phyloP scores from a whole-genome alignment of 2,329 filamentous ascomycete species.

The Chalaropsis ovoidea region DNA sequence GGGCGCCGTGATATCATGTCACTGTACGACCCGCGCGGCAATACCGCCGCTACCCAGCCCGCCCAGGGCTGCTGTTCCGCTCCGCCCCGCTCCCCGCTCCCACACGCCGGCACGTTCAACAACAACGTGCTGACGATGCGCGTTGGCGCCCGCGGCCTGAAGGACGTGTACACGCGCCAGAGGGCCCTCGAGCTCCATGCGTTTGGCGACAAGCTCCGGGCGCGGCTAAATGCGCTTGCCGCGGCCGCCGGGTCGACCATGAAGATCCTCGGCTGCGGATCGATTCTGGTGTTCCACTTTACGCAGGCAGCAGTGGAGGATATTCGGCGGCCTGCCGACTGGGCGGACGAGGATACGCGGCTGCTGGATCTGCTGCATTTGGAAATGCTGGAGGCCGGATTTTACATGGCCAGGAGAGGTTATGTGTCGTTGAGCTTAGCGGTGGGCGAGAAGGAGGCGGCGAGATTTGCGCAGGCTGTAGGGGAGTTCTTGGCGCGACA shows the following conservation, averaged over 20 bases:
- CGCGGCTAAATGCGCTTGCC: slow-evolving; percentile 29
- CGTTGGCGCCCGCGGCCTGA: slow-evolving; percentile 29
- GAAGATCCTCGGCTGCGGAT: slow-evolving; percentile 34
- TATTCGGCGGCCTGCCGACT: slow-evolving; percentile 26
- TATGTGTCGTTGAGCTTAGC: slow-evolving; percentile 36
- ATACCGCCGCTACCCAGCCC: slow-evolving; percentile 49
- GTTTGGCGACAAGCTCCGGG: slow-evolving; percentile 30
- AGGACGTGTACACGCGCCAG: slow-evolving; percentile 33
- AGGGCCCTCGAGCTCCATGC: slow-evolving; percentile 31
- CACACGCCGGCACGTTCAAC: slow-evolving; percentile 56
- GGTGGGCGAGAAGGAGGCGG: slow-evolving; percentile 35
- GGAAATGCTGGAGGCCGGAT: slow-evolving; percentile 39
- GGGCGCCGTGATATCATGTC: slow-evolving; percentile 50
- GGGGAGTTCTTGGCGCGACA: slow-evolving; percentile 29
- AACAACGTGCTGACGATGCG: slow-evolving; percentile 53
- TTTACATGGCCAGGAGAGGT: slow-evolving; percentile 37
- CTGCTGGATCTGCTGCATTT: slow-evolving; percentile 39
- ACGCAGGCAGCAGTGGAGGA: slow-evolving; percentile 32
- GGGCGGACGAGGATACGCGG: slow-evolving; percentile 14
- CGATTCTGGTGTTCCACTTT: slow-evolving; percentile 35
- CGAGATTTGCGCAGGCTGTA: slow-evolving; percentile 36
- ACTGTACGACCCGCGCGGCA: slow-evolving; percentile 42
- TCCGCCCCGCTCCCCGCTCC: slow-evolving; percentile 41
- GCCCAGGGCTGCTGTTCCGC: slow-evolving; percentile 47
- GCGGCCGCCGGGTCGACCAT: slow-evolving; percentile 33